Conservation (phyloP, 306 rosid species). For the Amphicarpaea edgeworthii region DNA sequence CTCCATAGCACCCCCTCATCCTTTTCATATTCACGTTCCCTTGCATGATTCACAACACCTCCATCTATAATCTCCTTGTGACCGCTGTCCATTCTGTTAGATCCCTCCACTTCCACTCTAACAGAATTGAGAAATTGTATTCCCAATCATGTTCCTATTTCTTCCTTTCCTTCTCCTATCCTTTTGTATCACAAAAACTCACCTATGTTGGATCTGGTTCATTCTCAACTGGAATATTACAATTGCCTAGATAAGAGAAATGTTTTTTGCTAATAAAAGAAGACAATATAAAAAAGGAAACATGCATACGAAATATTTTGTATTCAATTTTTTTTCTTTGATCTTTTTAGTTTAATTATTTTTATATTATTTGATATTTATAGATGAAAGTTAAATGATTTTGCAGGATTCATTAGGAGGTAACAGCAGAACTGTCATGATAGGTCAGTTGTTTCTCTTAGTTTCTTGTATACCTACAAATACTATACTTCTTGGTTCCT, state of each 20-base stretch:
- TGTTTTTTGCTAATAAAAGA: constrained; percentile 30
- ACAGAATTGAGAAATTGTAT: not conserved
- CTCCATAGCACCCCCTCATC: not conserved
- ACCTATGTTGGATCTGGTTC: constrained; percentile 4
- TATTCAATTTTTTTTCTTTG: constrained; percentile 15
- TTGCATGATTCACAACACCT: not conserved
- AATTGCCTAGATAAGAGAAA: constrained; percentile 28
- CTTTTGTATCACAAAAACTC: not conserved
- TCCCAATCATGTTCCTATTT: not conserved
- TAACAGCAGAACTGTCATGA: constrained; percentile 99
- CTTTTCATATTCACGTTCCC: not conserved
- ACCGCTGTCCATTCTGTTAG: not conserved
- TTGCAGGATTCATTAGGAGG: constrained; percentile 99
- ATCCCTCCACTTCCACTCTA: not conserved
- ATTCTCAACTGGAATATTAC: constrained; percentile 32
- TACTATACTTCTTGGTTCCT: not conserved
- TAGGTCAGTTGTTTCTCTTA: constrained; percentile 63
- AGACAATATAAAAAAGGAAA: constrained; percentile 27
- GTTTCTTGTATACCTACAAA: constrained; percentile 11
- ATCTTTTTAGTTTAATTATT: constrained; percentile 7
- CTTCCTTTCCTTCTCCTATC: not conserved
- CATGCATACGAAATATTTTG: constrained; percentile 15
- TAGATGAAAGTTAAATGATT: constrained; percentile 48
- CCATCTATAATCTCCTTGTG: not conserved
- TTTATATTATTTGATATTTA: constrained; percentile 26